Evolutionary conservation across 2,329 filamentous ascomycete genomes (phyloP).

Genomic region (Pochonia chlamydosporia): DNA sequence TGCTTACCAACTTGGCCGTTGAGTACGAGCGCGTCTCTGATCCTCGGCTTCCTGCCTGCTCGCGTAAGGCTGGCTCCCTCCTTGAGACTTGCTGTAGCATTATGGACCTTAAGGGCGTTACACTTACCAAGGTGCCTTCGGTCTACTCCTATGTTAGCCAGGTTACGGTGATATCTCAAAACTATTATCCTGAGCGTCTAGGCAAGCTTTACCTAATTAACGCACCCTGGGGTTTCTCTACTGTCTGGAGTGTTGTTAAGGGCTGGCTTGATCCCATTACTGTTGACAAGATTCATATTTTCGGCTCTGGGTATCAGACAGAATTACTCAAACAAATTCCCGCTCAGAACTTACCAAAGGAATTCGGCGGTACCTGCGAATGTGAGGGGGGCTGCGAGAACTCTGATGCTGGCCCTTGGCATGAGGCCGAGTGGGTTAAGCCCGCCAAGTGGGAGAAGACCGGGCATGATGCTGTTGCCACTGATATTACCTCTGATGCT

Average conservation of each 20-base stretch:
- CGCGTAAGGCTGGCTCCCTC: conserved; percentile 80
- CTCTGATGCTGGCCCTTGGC: conserved; percentile 90
- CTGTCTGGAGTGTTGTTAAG: conserved; percentile 82
- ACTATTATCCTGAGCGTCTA: conserved; percentile 97
- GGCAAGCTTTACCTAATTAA: conserved; percentile 98
- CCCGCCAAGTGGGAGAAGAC: conserved; percentile 58
- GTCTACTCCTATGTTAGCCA: conserved; percentile 85
- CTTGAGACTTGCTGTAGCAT: conserved; percentile 98
- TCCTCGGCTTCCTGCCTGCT: conserved; percentile 89
- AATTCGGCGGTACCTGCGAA: conserved; percentile 77
- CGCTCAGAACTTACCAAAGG: conserved; percentile 80
- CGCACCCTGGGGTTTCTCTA: conserved; percentile 89
- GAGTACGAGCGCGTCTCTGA: conserved; percentile 97
- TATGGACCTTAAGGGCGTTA: conserved; percentile 96
- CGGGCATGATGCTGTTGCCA: neutral
- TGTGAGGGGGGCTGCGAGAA: conserved; percentile 79
- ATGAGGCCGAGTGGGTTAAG: conserved; percentile 57
- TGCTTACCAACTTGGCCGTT: conserved; percentile 92
- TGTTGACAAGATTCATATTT: conserved; percentile 89
- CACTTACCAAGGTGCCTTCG: conserved; percentile 70
- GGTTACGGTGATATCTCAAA: conserved; percentile 86
- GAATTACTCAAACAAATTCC: conserved; percentile 82
- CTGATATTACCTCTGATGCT: neutral
- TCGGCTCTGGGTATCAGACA: conserved; percentile 74
- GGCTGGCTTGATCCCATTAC: conserved; percentile 95